These are phyloP conservation scores for Magnusiomyces ingens DNA, from an alignment of 1,139 yeast species.

Conservation along the genomic window DNA sequence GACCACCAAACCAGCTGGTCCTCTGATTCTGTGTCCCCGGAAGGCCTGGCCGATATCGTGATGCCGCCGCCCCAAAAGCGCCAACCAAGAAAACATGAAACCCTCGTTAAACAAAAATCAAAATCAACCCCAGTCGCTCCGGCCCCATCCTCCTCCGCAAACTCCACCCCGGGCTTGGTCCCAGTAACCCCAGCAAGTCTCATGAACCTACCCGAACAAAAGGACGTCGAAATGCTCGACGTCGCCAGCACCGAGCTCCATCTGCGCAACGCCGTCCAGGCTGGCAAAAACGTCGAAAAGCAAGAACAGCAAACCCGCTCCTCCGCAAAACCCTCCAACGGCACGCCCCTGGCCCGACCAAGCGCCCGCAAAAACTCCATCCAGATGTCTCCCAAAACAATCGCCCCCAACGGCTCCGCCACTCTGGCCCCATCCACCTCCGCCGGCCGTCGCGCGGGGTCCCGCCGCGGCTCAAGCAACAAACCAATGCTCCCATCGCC, in stretches of 20 bases:
- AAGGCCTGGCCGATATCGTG: slow-evolving; percentile 25
- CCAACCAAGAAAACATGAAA: slow-evolving; percentile 16
- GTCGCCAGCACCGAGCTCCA: slow-evolving; percentile 22
- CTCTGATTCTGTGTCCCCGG: slow-evolving; percentile 23
- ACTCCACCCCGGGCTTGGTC: slow-evolving; percentile 7
- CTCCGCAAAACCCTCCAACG: not conserved
- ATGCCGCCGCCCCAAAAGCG: slow-evolving; percentile 26
- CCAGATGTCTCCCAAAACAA: slow-evolving; percentile 13
- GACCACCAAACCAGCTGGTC: slow-evolving; percentile 19
- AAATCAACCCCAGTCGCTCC: not conserved
- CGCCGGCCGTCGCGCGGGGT: slow-evolving; percentile 9
- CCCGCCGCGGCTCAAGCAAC: slow-evolving; percentile 5
- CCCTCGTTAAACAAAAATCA: slow-evolving; percentile 1
- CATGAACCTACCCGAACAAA: slow-evolving; percentile 33
- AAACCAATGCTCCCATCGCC: slow-evolving; percentile 6
- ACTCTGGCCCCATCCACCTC: slow-evolving; percentile 25
- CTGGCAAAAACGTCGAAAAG: slow-evolving; percentile 22
- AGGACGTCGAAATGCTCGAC: slow-evolving; percentile 15
- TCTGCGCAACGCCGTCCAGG: slow-evolving; percentile 24
- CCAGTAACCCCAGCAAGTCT: slow-evolving; percentile 38
- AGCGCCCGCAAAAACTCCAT: not conserved
- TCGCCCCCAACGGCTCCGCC: slow-evolving; percentile 9
- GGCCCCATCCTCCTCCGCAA: slow-evolving; percentile 2
- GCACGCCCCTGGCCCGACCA: not conserved
- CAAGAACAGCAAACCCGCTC: slow-evolving; percentile 4